phyloP scores from a whole-genome alignment of 2,329 filamentous ascomycete species.

The Teratosphaeria destructans region DNA sequence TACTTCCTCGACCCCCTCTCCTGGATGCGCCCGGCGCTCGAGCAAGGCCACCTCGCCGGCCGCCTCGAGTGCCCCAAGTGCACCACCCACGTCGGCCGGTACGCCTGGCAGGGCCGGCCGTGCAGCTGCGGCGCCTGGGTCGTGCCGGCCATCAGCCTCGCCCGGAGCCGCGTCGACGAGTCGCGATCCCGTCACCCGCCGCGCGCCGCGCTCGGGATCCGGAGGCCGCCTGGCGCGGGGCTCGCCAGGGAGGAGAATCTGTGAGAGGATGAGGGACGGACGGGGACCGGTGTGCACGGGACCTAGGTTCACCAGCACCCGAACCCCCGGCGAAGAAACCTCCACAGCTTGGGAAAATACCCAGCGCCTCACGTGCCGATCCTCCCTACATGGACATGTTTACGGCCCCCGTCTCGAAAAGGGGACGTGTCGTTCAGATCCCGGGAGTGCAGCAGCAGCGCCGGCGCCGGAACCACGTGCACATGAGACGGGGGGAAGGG shows the following conservation, averaged over 20 bases:
- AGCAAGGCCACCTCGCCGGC: conserved; percentile 71
- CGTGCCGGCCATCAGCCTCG: conserved; percentile 78
- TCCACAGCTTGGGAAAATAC: too few species aligned
- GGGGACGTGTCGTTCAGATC: background rate
- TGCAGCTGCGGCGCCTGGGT: conserved; percentile 90
- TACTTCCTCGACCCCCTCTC: conserved; percentile 84
- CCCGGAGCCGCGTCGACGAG: conserved; percentile 74
- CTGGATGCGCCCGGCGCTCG: conserved; percentile 88
- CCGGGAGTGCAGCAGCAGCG: background rate
- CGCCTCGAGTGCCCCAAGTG: conserved; percentile 81
- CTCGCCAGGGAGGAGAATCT: conserved; percentile 8
- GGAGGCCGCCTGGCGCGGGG: conserved; percentile 18
- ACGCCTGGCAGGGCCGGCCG: conserved; percentile 90
- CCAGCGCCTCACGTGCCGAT: background rate
- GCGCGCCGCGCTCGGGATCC: conserved; percentile 19
- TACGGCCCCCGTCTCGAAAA: background rate
- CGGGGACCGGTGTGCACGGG: too few species aligned
- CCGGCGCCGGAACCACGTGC: too few species aligned
- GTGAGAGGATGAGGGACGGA: background rate
- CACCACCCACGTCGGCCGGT: conserved; percentile 75
- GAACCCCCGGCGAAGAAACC: too few species aligned
- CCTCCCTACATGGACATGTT: too few species aligned
- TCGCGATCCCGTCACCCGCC: conserved; percentile 24
- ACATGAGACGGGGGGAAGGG: background rate
- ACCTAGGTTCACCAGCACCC: too few species aligned